A percentile compares a stretch with the other conserved stretches of the same genome.
phyloP scores from a whole-genome alignment of 257 asterid species.

The Solanum appendiculatum region DNA sequence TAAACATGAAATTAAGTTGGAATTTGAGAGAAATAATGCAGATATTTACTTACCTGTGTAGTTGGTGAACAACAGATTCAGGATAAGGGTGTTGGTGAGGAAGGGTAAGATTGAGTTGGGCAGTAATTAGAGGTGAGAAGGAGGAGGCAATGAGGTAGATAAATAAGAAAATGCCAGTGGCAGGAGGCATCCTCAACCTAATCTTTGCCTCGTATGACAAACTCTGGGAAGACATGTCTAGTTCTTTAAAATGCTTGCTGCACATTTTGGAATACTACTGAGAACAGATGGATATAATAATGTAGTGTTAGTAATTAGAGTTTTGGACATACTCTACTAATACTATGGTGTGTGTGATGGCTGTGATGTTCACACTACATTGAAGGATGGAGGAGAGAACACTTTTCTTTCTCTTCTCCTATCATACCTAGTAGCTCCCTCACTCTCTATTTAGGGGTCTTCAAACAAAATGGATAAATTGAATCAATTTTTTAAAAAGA shows the following conservation, averaged over 20 bases:
- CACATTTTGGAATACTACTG: not conserved
- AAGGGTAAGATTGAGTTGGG: conserved; percentile 31
- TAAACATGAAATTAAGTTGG: not conserved
- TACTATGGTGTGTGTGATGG: not conserved
- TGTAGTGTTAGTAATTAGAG: not conserved
- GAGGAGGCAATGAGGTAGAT: conserved; percentile 6
- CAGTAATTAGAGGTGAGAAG: conserved; percentile 5
- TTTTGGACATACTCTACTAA: not conserved
- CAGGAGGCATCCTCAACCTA: conserved; percentile 25
- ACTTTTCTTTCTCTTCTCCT: not conserved
- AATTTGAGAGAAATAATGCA: too few species aligned
- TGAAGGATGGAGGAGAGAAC: not conserved
- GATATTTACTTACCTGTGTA: conserved; percentile 38
- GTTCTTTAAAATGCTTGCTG: not conserved
- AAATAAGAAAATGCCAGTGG: conserved; percentile 21
- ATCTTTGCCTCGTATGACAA: not conserved
- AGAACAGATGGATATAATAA: not conserved
- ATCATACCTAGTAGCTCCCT: not conserved
- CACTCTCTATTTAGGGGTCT: not conserved
- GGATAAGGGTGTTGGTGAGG: conserved; percentile 41
- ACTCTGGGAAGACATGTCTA: conserved; percentile 1
- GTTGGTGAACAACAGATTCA: conserved; percentile 31
- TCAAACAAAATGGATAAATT: not conserved
- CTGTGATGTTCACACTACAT: not conserved
- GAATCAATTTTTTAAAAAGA: too few species aligned